Base-by-base conservation (phyloP, 2,329 filamentous ascomycete species). In the Aureobasidium vineae region DNA sequence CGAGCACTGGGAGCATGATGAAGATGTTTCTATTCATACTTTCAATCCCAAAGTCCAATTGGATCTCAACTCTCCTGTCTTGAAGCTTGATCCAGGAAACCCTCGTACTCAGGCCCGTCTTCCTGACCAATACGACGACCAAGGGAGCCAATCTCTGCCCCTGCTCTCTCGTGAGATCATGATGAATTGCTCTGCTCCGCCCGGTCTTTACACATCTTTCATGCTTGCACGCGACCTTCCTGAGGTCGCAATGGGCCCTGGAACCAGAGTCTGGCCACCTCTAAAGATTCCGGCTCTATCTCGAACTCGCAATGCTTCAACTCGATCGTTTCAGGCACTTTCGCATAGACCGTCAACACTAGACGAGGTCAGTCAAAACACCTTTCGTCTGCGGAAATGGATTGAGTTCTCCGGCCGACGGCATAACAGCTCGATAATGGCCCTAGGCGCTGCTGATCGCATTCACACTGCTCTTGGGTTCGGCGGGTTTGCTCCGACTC, bases 311-410 rank as follows among this genome's bases (percentile, higher is more conserved):
- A 84, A 82, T 71, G 77, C 81, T 40, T 79, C 78, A n/a, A 74
- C 78, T 0, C 74, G 77, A 53, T 76, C 79, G 6, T 82, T 80
- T 68, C 76, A 77, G 15, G 78, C 80, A 36, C 72, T 72, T 23
- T 80, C 77, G 2, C 81, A 84, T 67, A 79, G 79, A 40, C 86
- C 90, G 3, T 77, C 76, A 13, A 76, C 74, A 2, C 80, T 86
- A 5, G 77, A 77, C 3, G 84, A 93, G 67, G 82, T 91, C 19
- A 91, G 87, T 4, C 84, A 91, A 56, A 81, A 83, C 19, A 86
- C 86, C 0, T 97, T 97, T 73, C 84, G 90, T 8, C 83, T 96
- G 38, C 84, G 89, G 47, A 86, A 88, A 68, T 95, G 90, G 90
- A 85, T 92, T 75, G 86, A 92, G 68, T 88, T 90, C 77, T 70